A percentile compares a stretch with the other conserved stretches of the same genome.
These are phyloP conservation scores for Podospora conica DNA, from an alignment of 495 filamentous ascomycete species.

Conservation along the genomic window DNA sequence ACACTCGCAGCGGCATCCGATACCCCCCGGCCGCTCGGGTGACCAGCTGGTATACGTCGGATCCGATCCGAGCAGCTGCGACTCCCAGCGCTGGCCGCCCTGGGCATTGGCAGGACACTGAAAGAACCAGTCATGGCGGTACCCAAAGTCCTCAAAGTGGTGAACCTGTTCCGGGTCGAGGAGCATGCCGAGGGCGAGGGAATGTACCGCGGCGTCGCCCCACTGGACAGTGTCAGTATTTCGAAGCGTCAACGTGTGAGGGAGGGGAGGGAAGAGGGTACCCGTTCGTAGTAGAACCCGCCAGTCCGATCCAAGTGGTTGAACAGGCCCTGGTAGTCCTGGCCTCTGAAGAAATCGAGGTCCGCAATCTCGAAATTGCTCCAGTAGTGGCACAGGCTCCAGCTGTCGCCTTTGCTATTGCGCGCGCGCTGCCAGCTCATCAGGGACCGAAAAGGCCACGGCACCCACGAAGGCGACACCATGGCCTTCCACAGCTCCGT, in stretches of 20 bases:
- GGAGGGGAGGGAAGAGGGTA: background rate
- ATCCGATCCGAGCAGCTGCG: constrained; percentile 25
- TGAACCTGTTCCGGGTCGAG: constrained; percentile 44
- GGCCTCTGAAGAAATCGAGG: constrained; percentile 46
- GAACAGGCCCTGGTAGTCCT: constrained; percentile 45
- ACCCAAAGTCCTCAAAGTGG: constrained; percentile 50
- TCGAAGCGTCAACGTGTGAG: background rate
- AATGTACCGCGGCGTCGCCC: constrained; percentile 53
- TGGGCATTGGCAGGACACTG: constrained; percentile 43
- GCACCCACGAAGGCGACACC: constrained; percentile 33
- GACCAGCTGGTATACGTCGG: constrained; percentile 13
- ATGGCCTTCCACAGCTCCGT: constrained; percentile 37
- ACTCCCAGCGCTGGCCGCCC: constrained; percentile 32
- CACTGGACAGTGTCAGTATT: constrained; percentile 27
- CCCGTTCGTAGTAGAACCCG: constrained; percentile 43
- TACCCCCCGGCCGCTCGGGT: constrained; percentile 31
- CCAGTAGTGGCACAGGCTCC: constrained; percentile 54
- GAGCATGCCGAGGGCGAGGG: constrained; percentile 46
- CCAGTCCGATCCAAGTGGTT: constrained; percentile 41
- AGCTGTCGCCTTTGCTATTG: constrained; percentile 24
- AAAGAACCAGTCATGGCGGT: constrained; percentile 45
- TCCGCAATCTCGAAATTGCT: constrained; percentile 54
- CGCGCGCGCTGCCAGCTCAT: constrained; percentile 35
- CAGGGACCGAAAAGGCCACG: constrained; percentile 34
- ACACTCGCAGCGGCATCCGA: constrained; percentile 43